Base-by-base conservation (phyloP, 2,329 filamentous ascomycete species). In the Alternaria brassicicola region DNA sequence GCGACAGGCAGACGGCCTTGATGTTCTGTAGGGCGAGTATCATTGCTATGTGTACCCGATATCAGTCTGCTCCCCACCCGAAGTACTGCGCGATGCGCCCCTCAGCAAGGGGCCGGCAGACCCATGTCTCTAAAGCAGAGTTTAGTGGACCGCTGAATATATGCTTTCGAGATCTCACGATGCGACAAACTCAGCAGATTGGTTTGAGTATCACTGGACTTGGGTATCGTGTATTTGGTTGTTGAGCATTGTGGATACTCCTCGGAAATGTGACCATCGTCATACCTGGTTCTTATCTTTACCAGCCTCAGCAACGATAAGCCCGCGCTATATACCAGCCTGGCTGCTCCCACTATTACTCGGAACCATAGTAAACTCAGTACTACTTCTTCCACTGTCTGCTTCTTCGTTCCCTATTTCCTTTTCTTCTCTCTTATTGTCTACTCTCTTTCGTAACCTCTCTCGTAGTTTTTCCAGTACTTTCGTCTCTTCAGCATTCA, bases 381-480 rank as follows among this genome's bases (percentile, higher is more conserved):
- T 59, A 50, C 67, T 72, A 31, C 65, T 68, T 26, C 55, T 61
- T 36, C 47, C 39, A 53, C 69, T 70, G 7, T 67, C 58, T 43
- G 56, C 8, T 12, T 59, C 52, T 39, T 54, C 52, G 31, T 55
- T 55, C 12, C 52, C 54, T 17, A 48, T 23, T n/a, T 42, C 38
- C 26, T 13, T 41, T 45, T 46, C 26, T 15, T 38, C 41, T 36
- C n/a, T 47, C 49, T 55, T 56, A 13, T 42, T 42, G 28, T 64
- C 62, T 4, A 62, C 33, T 21, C 62, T 66, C 42, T 61, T 65
- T 50, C 57, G 61, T 17, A 81, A 48, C 33, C 75, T 68, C 21
- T 68, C 59, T 60, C 71, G 72, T 41, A 81, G 58, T 5, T 60
- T 67, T 52, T 78, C 71, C 50, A 81, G 39, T 21, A 80, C n/a